A percentile compares a stretch with the other conserved stretches of the same genome.
Evolutionary conservation across 192 early-diverging fungal species (phyloP).

Genomic region (Coemansia sp.): DNA sequence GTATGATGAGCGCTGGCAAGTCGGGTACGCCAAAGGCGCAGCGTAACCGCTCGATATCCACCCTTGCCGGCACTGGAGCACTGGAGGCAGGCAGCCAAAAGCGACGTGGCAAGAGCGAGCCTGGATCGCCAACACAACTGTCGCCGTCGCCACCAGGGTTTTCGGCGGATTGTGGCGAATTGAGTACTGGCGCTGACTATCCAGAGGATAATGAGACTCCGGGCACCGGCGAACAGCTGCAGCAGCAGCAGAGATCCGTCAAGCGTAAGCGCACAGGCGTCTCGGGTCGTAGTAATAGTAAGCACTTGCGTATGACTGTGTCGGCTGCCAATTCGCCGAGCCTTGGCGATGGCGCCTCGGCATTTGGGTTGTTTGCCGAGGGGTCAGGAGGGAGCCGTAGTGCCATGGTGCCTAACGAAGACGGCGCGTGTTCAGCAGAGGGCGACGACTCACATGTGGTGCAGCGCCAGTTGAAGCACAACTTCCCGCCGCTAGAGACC

Average conservation of each 20-base stretch:
- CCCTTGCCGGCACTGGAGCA: background rate
- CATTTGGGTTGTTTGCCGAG: slow-evolving; percentile 16
- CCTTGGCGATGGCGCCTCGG: slow-evolving; percentile 15
- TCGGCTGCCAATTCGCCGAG: slow-evolving; percentile 48
- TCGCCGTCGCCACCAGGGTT: slow-evolving; percentile 17
- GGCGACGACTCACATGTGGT: slow-evolving; percentile 10
- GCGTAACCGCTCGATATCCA: slow-evolving; percentile 38
- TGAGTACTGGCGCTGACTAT: background rate
- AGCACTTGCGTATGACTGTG: slow-evolving; percentile 38
- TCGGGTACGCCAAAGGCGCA: slow-evolving; percentile 17
- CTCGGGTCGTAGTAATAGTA: slow-evolving; percentile 1
- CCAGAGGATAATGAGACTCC: background rate
- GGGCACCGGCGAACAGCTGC: background rate
- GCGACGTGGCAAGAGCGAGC: slow-evolving; percentile 40
- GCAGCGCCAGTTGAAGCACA: slow-evolving; percentile 30
- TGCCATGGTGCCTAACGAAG: background rate
- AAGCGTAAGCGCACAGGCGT: slow-evolving; percentile 31
- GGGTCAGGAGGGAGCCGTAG: background rate
- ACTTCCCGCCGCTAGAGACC: slow-evolving; percentile 39
- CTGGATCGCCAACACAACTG: slow-evolving; percentile 37
- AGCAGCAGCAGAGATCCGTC: background rate
- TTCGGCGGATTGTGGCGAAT: slow-evolving; percentile 11
- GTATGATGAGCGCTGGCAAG: slow-evolving; percentile 29
- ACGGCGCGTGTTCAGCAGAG: background rate
- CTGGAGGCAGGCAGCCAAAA: background rate